These are phyloP conservation scores for Triticum dicoccoides DNA, from an alignment of 176 grass and related monocot genomes.

Conservation along the genomic window DNA sequence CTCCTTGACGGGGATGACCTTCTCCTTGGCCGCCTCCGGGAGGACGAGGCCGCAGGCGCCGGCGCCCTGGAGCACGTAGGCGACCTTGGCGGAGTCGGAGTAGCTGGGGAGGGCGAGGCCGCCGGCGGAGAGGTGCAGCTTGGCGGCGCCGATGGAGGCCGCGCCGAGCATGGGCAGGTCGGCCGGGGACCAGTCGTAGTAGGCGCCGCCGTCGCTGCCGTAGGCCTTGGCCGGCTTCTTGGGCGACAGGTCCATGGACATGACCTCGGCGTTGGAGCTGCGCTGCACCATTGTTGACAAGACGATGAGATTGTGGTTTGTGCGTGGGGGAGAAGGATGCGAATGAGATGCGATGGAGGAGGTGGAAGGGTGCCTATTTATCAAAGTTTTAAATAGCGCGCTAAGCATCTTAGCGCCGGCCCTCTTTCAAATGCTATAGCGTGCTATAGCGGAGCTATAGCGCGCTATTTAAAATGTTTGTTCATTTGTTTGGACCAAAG, in stretches of 20 bases:
- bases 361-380: background rate
- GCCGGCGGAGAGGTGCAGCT: conserved; percentile 47
- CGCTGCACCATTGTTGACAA: background rate
- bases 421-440: too few relatives aligned
- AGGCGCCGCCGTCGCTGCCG: conserved; percentile 50
- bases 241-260: conserved; percentile 47
- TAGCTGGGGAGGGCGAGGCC: conserved; percentile 68
- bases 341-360: background rate
- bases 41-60: conserved; percentile 48
- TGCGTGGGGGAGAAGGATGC: background rate
- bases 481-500: too few relatives aligned
- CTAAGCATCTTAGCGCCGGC: too few relatives aligned
- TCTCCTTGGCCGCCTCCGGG: conserved; percentile 57
- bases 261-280: background rate
- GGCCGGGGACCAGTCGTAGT: conserved; percentile 53
- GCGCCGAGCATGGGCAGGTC: conserved; percentile 69
- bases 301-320: background rate
- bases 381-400: too few relatives aligned
- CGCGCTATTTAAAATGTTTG: too few relatives aligned
- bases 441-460: too few relatives aligned
- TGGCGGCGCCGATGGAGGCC: conserved; percentile 73
- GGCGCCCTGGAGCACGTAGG: conserved; percentile 62
- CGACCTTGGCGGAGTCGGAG: conserved; percentile 79
- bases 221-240: conserved; percentile 37
- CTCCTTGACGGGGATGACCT: conserved; percentile 59